phyloP scores from a whole-genome alignment of 106 monocot species.

The Narthecium ossifragum region DNA sequence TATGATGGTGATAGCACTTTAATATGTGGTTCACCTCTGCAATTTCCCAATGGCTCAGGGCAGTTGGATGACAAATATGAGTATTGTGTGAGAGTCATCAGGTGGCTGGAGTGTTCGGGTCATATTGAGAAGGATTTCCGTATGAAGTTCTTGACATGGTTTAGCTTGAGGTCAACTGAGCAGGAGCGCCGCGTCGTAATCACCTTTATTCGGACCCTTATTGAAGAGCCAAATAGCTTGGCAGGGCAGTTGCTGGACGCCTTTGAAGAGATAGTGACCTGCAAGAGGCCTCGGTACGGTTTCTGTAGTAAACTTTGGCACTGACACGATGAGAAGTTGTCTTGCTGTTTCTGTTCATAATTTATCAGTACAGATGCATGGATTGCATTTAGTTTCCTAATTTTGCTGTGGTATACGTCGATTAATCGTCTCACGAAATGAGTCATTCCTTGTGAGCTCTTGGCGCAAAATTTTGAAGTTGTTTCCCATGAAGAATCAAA shows the following conservation, averaged over 20 bases:
- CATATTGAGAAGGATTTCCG: constrained; percentile 81
- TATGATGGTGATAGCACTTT: constrained; percentile 66
- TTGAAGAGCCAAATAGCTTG: constrained; percentile 75
- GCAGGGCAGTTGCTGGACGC: constrained; percentile 85
- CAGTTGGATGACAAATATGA: constrained; percentile 82
- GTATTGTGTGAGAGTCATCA: constrained; percentile 78
- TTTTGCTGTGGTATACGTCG: no score
- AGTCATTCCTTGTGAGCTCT: no score
- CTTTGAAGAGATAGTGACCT: constrained; percentile 63
- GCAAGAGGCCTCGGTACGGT: constrained; percentile 57
- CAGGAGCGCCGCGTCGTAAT: constrained; percentile 86
- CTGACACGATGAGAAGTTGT: constrained; percentile 13
- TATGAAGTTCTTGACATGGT: constrained; percentile 96
- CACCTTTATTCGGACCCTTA: constrained; percentile 74
- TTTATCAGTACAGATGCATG: no score
- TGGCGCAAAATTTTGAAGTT: no score
- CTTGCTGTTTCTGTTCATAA: background rate
- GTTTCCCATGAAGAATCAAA: no score
- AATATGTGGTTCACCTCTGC: constrained; percentile 34
- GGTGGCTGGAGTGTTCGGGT: constrained; percentile 81
- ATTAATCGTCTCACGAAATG: no score
- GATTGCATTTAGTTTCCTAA: no score
- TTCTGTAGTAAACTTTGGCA: constrained; percentile 92
- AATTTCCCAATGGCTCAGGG: constrained; percentile 31
- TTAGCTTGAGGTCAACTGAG: constrained; percentile 77